Conservation (phyloP, 2,329 filamentous ascomycete genomes). For the Biscogniauxia marginata region DNA sequence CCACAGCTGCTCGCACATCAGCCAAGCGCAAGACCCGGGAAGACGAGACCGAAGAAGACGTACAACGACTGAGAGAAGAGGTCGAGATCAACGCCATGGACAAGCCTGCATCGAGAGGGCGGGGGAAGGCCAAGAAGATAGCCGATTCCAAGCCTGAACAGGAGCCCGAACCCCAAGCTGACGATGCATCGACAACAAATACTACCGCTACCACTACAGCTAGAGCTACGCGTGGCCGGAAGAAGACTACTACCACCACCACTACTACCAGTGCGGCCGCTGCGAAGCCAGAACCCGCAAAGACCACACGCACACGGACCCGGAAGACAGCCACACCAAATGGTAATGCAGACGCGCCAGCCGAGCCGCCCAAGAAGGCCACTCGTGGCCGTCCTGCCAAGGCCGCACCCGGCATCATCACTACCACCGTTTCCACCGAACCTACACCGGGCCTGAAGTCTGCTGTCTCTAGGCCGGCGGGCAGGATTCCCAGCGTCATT, state of each 20-base stretch:
- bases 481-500: slow-evolving; percentile 17
- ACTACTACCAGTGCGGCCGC: slow-evolving; percentile 21
- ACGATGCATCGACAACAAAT: slow-evolving; percentile 10
- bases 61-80: slow-evolving; percentile 37
- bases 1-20: slow-evolving; percentile 12
- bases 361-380: slow-evolving; percentile 36
- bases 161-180: slow-evolving; percentile 29
- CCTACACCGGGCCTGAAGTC: slow-evolving; percentile 41
- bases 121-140: slow-evolving; percentile 48
- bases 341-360: slow-evolving; percentile 24
- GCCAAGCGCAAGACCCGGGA: slow-evolving; percentile 54
- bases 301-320: slow-evolving; percentile 28
- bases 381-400: slow-evolving; percentile 39
- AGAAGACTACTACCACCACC: slow-evolving; percentile 22
- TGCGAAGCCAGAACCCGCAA: slow-evolving; percentile 28
- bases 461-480: slow-evolving; percentile 34
- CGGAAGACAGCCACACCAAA: slow-evolving; percentile 30
- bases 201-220: slow-evolving; percentile 20
- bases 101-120: slow-evolving; percentile 37
- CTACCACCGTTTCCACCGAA: slow-evolving; percentile 32
- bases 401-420: slow-evolving; percentile 41
- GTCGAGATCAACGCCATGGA: slow-evolving; percentile 32
- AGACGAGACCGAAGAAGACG: slow-evolving; percentile 49
- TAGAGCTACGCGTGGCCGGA: slow-evolving; percentile 42
- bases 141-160: slow-evolving; percentile 5